Evolutionary conservation across 495 filamentous ascomycete genomes (phyloP).

Genomic region (Neohortaea acidophila): DNA sequence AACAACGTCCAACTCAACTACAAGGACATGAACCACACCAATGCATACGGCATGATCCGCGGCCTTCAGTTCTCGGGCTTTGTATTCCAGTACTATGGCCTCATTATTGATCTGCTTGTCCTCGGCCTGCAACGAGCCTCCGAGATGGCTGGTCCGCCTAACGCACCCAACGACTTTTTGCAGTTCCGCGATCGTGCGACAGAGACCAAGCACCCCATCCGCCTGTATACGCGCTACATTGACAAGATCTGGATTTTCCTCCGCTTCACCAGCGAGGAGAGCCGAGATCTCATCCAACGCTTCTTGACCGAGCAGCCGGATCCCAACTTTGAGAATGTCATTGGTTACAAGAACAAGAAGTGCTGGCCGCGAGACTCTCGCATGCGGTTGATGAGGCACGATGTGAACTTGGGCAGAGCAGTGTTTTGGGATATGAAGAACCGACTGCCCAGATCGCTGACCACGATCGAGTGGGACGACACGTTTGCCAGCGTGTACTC

Average conservation of each 20-base stretch:
- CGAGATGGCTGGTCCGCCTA: constrained; percentile 93
- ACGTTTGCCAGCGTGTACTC: constrained; percentile 99
- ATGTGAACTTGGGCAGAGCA: constrained; percentile 93
- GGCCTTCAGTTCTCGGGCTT: constrained; percentile 96
- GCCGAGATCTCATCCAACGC: constrained; percentile 87
- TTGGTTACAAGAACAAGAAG: constrained; percentile 98
- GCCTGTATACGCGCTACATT: constrained; percentile 92
- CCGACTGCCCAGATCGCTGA: constrained; percentile 79
- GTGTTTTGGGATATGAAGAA: constrained; percentile 99
- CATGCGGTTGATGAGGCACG: constrained; percentile 97
- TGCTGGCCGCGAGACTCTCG: constrained; percentile 97
- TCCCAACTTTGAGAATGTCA: constrained; percentile 98
- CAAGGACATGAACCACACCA: constrained; percentile 99
- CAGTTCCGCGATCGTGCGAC: constrained; percentile 88
- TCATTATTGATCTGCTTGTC: constrained; percentile 87
- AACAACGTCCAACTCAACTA: constrained; percentile 99
- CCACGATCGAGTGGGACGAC: constrained; percentile 98
- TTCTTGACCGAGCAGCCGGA: constrained; percentile 98
- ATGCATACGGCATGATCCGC: constrained; percentile 95
- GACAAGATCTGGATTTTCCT: constrained; percentile 98
- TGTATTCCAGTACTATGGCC: constrained; percentile 96
- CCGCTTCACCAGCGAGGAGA: constrained; percentile 84
- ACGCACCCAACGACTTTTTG: constrained; percentile 93
- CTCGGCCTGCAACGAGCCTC: constrained; percentile 88
- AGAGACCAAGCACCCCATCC: constrained; percentile 84